Conservation (phyloP, 495 filamentous ascomycete species). For the Hypomontagnella submonticulosa region DNA sequence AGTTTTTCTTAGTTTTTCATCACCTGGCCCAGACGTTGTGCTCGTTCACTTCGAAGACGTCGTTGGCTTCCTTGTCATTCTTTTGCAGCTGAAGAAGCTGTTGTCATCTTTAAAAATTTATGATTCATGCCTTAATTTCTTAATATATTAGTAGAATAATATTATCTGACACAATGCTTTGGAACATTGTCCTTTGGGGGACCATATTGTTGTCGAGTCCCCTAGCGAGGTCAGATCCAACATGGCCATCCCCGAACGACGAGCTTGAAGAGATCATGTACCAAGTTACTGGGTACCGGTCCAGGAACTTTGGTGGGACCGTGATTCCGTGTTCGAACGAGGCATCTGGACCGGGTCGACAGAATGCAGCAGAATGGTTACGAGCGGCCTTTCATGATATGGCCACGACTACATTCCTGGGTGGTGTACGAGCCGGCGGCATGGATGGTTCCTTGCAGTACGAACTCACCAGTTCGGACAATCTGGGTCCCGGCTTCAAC, state of each 20-base stretch:
- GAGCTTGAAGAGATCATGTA: slow-evolving; percentile 73
- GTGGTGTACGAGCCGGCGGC: slow-evolving; percentile 58
- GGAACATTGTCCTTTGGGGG: slow-evolving; percentile 25
- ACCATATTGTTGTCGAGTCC: slow-evolving; percentile 27
- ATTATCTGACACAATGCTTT: slow-evolving; percentile 24
- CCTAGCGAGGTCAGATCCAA: slow-evolving; percentile 56
- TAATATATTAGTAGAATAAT: slow-evolving; percentile 23
- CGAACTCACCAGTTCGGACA: slow-evolving; percentile 66
- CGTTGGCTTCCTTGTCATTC: slow-evolving; percentile 4
- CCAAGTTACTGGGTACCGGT: slow-evolving; percentile 64
- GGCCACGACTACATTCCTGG: slow-evolving; percentile 60
- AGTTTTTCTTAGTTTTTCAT: not conserved
- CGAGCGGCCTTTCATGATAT: slow-evolving; percentile 73
- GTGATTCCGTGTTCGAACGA: slow-evolving; percentile 69
- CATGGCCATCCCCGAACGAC: slow-evolving; percentile 69
- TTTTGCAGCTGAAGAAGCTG: not conserved
- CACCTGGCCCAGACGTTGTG: not conserved
- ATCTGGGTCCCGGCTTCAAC: slow-evolving; percentile 67
- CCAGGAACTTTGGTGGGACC: slow-evolving; percentile 63
- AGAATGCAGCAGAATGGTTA: slow-evolving; percentile 70
- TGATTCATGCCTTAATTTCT: slow-evolving; percentile 13
- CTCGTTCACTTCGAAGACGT: not conserved
- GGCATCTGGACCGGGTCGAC: slow-evolving; percentile 63
- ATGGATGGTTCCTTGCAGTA: slow-evolving; percentile 70
- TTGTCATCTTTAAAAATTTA: not conserved